Evolutionary conservation across 2,329 filamentous ascomycete genomes (phyloP).

Genomic region (Hypocrella siamensis): DNA sequence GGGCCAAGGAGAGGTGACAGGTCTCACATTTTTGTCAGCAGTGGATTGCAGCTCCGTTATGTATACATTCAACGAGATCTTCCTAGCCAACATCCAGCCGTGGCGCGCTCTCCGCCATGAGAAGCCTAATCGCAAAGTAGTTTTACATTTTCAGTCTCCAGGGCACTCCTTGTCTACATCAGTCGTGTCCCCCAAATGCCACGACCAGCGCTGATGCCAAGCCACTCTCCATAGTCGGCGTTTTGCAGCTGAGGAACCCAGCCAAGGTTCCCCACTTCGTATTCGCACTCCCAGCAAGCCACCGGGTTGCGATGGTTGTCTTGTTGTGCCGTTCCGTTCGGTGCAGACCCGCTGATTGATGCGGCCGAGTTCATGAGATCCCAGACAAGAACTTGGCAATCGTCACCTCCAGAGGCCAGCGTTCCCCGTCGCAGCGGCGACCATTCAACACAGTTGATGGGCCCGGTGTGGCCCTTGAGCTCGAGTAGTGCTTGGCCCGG

Average conservation of each 20-base stretch:
- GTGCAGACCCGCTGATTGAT: conserved; percentile 21
- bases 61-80: too few species aligned
- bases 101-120: too few species aligned
- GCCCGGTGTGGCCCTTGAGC: conserved; percentile 70
- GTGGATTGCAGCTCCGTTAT: too few species aligned
- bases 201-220: conserved; percentile 66
- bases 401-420: conserved; percentile 81
- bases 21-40: too few species aligned
- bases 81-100: too few species aligned
- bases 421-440: conserved; percentile 74
- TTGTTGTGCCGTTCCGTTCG: conserved; percentile 32
- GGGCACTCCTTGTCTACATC: conserved; percentile 8
- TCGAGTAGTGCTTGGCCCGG: conserved; percentile 90
- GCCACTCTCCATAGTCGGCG: conserved; percentile 62
- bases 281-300: conserved; percentile 72
- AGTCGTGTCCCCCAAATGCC: conserved; percentile 63
- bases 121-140: too few species aligned
- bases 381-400: conserved; percentile 85
- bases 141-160: not conserved
- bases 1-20: too few species aligned
- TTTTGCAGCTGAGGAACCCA: conserved; percentile 64
- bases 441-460: conserved; percentile 93
- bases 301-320: conserved; percentile 52
- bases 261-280: conserved; percentile 71
- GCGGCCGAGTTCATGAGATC: conserved; percentile 58